phyloP scores from a whole-genome alignment of 2,329 filamentous ascomycete genomes.

The Ascochyta koolunga region DNA sequence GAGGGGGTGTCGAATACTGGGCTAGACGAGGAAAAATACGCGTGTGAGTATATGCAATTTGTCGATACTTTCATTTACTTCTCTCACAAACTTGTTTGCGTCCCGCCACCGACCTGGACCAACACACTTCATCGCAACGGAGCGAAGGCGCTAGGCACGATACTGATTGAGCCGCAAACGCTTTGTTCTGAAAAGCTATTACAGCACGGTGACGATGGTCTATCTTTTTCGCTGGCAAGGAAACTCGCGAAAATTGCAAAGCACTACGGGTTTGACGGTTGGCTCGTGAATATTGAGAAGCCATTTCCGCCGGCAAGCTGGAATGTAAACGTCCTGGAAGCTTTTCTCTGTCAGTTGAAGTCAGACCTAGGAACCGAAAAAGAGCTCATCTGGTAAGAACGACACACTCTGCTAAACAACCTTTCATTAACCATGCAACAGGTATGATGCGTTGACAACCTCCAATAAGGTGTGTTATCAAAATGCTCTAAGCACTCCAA shows the following conservation, averaged over 20 bases:
- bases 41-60: conserved; percentile 53
- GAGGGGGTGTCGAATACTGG: conserved; percentile 45
- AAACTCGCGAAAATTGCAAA: conserved; percentile 49
- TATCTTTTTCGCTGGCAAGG: conserved; percentile 45
- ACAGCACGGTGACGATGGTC: conserved; percentile 11
- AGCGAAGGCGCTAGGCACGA: conserved; percentile 51
- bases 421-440: conserved; percentile 15
- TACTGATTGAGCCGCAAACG: conserved; percentile 53
- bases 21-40: conserved; percentile 44
- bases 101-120: conserved; percentile 55
- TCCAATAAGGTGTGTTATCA: conserved; percentile 53
- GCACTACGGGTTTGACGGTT: conserved; percentile 55
- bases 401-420: neutral
- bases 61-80: conserved; percentile 56
- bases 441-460: conserved; percentile 55
- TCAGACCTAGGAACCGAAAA: conserved; percentile 34
- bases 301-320: conserved; percentile 46
- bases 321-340: conserved; percentile 36
- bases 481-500: conserved; percentile 51
- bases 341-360: conserved; percentile 49
- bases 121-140: conserved; percentile 56
- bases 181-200: conserved; percentile 41
- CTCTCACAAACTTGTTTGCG: conserved; percentile 54
- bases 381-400: conserved; percentile 50
- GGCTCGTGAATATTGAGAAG: conserved; percentile 56